Conservation (phyloP, 2,329 filamentous ascomycete species). For the Pezicula carpinea region DNA sequence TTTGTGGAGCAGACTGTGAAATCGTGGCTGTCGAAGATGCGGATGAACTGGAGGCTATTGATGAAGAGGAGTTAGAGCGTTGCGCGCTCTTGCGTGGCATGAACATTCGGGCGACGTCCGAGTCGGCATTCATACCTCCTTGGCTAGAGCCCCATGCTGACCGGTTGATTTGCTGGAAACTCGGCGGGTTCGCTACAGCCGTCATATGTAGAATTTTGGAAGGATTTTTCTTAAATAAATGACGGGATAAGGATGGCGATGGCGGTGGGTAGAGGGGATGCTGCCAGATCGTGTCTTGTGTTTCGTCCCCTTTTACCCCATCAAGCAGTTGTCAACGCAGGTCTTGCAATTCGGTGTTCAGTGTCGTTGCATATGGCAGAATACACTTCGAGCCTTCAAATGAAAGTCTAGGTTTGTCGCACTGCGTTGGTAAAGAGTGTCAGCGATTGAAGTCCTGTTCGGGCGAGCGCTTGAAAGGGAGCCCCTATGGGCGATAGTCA, state of each 20-base stretch:
- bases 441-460: slow-evolving; percentile 14
- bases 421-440: slow-evolving; percentile 15
- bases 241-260: slow-evolving; percentile 5
- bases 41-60: slow-evolving; percentile 64
- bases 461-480: neutral
- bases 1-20: slow-evolving; percentile 53
- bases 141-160: slow-evolving; percentile 61
- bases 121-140: slow-evolving; percentile 71
- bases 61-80: slow-evolving; percentile 87
- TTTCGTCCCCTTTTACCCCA: neutral
- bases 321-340: neutral
- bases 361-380: neutral
- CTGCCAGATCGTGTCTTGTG: neutral
- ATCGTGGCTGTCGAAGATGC: slow-evolving; percentile 59
- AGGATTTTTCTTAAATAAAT: slow-evolving; percentile 1
- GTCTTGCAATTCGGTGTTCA: neutral
- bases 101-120: slow-evolving; percentile 78
- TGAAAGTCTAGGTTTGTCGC: neutral
- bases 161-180: slow-evolving; percentile 58
- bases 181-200: slow-evolving; percentile 62
- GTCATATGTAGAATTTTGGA: slow-evolving; percentile 45
- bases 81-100: slow-evolving; percentile 83
- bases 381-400: neutral
- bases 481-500: neutral
- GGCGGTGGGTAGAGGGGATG: neutral